Base-by-base conservation (phyloP, 129 eudicot genomes). In the Saussurea involucrata region DNA sequence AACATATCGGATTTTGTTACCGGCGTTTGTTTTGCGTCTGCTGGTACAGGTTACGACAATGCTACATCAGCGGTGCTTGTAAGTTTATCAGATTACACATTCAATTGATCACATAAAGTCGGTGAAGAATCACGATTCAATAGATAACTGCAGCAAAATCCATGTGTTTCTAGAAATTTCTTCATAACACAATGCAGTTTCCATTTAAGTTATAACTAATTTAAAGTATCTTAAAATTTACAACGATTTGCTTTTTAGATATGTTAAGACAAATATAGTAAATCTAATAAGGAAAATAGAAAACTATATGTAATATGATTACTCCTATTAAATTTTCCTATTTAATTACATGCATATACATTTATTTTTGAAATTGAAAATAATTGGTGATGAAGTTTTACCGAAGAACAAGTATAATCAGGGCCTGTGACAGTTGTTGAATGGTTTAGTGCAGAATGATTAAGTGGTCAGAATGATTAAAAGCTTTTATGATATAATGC, bases 1-100 rank as follows among this genome's bases (percentile, higher is more conserved):
- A 84, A 77, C 67, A 89, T 92, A 1, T 81, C 90, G 15, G 91
- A 87, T 86, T 92, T 92, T 57, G 88, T 79, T 12, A 76, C 69
- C 25, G 97, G 97, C 0, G 97, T 92, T 63, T 81, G 90, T 71
- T 92, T 92, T 78, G 97, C 97, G 28, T 92, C 97, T 17, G 97
- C 97, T 57, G 97, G 97, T 1, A 92, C 97, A 3, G 97, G 97
- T 4, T 89, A 83, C 76, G 97, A 92, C 57, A 87, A 76, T 77
- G 91, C 87, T 10, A 92, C 97, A 46, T 85, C 97, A 12, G 86
- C 84, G 31, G 92, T 92, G 21, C 91, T 92, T 32, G 97, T 92
- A 84, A 87, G 95, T 84, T 31, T 53, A 40, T 57, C 66, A 0
- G 10, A 8, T 74, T 66, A 65, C 33, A 18, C 60, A n/a, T 68